Evolutionary conservation across 805 yeast species (phyloP).

Genomic region (Starmerella cellae): DNA sequence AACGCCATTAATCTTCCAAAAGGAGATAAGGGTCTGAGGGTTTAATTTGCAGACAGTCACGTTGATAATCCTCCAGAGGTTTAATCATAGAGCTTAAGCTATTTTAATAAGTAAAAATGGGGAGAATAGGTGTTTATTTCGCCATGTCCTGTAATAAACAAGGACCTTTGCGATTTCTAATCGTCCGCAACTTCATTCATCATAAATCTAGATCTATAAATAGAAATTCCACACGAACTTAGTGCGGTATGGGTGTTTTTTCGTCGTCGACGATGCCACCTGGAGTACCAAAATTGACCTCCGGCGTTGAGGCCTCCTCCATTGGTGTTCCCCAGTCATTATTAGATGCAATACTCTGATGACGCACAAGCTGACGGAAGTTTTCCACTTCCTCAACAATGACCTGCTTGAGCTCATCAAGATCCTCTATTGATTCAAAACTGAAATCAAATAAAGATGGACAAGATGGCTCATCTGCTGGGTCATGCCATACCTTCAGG

Average conservation of each 20-base stretch:
- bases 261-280: neutral
- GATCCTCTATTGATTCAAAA: conserved; percentile 72
- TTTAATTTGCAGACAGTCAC: no score
- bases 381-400: conserved; percentile 60
- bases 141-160: no score
- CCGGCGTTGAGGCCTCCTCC: conserved; percentile 2
- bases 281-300: neutral
- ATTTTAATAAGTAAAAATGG: no score
- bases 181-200: no score
- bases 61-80: no score
- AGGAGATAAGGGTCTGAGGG: no score
- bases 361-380: conserved; percentile 21
- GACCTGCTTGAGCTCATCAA: conserved; percentile 63
- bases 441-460: conserved; percentile 80
- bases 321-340: neutral
- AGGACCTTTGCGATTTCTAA: no score
- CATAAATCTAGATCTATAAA: no score
- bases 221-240: no score
- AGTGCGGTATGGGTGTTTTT: conserved; percentile 4
- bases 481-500: conserved; percentile 79
- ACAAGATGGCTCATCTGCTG: conserved; percentile 82
- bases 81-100: no score
- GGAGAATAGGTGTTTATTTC: no score
- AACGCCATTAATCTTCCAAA: no score
- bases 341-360: conserved; percentile 5